Percentiles rank a stretch among this genome's conserved stretches.
These are phyloP conservation scores for Fomitopsis betulina DNA, from an alignment of 1,284 basidiomycete genomes.

Conservation along the genomic window DNA sequence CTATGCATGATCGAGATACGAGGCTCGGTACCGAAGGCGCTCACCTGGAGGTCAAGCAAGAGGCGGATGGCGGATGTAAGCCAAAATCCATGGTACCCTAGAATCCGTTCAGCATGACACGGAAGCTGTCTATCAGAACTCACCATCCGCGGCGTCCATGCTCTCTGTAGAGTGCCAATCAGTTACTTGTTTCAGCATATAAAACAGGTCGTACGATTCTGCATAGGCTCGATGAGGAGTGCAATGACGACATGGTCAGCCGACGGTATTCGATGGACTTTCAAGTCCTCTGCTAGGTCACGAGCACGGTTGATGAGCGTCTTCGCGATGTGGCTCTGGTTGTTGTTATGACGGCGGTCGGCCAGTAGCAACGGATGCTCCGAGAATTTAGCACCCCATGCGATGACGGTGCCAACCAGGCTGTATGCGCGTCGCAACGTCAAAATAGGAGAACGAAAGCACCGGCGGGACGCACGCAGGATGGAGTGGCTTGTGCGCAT, in stretches of 20 bases:
- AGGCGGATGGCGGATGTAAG: slow-evolving; percentile 71
- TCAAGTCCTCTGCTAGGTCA: slow-evolving; percentile 80
- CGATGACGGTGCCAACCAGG: slow-evolving; percentile 83
- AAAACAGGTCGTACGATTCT: slow-evolving; percentile 61
- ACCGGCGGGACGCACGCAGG: slow-evolving; percentile 16
- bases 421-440: slow-evolving; percentile 5
- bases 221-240: slow-evolving; percentile 72
- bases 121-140: too few relatives aligned
- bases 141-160: slow-evolving; percentile 60
- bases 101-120: too few relatives aligned
- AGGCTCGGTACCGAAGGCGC: slow-evolving; percentile 12
- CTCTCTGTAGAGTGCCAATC: slow-evolving; percentile 43
- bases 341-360: slow-evolving; percentile 67
- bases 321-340: slow-evolving; percentile 76
- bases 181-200: slow-evolving; percentile 8
- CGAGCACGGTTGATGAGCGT: slow-evolving; percentile 75
- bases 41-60: slow-evolving; percentile 68
- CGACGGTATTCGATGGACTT: slow-evolving; percentile 77
- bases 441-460: neutral
- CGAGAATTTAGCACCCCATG: slow-evolving; percentile 90
- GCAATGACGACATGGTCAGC: slow-evolving; percentile 78
- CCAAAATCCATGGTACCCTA: slow-evolving; percentile 82
- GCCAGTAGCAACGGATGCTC: slow-evolving; percentile 78
- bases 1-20: neutral
- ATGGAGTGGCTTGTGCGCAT: slow-evolving; percentile 17